phyloP scores from a whole-genome alignment of 2,329 filamentous ascomycete genomes.

The Triangularia verruculosa region DNA sequence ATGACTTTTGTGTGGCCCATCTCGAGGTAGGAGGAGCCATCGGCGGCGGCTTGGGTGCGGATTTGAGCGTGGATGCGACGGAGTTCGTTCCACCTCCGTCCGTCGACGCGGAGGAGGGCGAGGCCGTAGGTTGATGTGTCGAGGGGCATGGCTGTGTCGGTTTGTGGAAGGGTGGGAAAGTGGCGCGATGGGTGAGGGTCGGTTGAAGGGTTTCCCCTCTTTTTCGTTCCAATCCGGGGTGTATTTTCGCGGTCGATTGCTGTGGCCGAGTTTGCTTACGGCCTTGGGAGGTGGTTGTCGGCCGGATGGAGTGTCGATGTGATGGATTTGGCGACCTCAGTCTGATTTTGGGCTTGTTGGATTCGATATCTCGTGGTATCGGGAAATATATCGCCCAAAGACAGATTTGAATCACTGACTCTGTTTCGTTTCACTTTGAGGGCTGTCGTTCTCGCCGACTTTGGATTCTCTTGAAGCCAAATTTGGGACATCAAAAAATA shows the following conservation, averaged over 20 bases:
- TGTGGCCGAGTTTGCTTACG: background rate
- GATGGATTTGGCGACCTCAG: background rate
- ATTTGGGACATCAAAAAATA: conserved; percentile 2
- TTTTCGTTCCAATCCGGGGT: background rate
- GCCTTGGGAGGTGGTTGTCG: background rate
- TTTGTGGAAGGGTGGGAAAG: conserved; percentile 1
- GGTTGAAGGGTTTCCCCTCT: background rate
- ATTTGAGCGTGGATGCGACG: conserved; percentile 86
- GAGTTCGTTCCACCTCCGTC: conserved; percentile 94
- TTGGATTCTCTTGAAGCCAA: background rate
- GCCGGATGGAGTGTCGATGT: background rate
- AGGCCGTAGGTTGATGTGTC: conserved; percentile 90
- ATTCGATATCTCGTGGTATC: background rate
- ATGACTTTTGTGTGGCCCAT: conserved; percentile 98
- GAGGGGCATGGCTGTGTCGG: conserved; percentile 75
- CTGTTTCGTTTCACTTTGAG: background rate
- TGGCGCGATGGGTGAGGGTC: background rate
- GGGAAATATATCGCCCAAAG: background rate
- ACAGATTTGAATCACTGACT: background rate
- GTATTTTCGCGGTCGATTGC: background rate
- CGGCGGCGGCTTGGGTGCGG: conserved; percentile 85
- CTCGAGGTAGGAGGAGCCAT: conserved; percentile 89
- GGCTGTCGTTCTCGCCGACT: background rate
- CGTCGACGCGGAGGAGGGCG: conserved; percentile 77
- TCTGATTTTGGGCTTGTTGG: background rate